phyloP scores from a whole-genome alignment of 768 basidiomycete genomes.

The Dentipellis sp. region DNA sequence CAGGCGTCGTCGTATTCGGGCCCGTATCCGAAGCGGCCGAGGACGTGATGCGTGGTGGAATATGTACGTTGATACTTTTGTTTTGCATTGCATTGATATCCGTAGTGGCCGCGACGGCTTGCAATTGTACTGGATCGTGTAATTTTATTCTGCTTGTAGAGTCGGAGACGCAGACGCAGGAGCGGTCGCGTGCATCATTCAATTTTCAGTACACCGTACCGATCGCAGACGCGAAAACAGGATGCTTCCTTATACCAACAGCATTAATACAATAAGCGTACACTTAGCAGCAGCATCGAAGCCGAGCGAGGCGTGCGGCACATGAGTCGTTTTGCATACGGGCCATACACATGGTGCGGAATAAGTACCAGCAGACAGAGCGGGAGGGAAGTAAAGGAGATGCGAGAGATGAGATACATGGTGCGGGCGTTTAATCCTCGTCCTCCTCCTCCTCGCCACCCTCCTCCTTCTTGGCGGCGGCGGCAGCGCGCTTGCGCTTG shows the following conservation, averaged over 20 bases:
- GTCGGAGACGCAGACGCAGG: too few relatives aligned
- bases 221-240: too few relatives aligned
- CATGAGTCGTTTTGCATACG: background rate
- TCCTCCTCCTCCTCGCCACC: conserved; percentile 89
- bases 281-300: background rate
- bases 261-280: background rate
- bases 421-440: conserved; percentile 38
- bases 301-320: background rate
- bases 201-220: too few relatives aligned
- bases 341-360: background rate
- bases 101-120: too few relatives aligned
- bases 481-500: conserved; percentile 96
- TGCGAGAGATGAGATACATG: background rate
- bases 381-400: background rate
- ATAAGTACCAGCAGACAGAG: background rate
- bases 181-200: too few relatives aligned
- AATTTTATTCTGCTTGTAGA: too few relatives aligned
- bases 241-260: background rate
- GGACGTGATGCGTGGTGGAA: too few relatives aligned
- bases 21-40: too few relatives aligned
- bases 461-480: conserved; percentile 85
- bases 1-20: too few relatives aligned
- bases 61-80: too few relatives aligned
- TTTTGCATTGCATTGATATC: too few relatives aligned
- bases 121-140: too few relatives aligned